Conservation (phyloP, 495 filamentous ascomycete genomes). For the Choiromyces venosus region DNA sequence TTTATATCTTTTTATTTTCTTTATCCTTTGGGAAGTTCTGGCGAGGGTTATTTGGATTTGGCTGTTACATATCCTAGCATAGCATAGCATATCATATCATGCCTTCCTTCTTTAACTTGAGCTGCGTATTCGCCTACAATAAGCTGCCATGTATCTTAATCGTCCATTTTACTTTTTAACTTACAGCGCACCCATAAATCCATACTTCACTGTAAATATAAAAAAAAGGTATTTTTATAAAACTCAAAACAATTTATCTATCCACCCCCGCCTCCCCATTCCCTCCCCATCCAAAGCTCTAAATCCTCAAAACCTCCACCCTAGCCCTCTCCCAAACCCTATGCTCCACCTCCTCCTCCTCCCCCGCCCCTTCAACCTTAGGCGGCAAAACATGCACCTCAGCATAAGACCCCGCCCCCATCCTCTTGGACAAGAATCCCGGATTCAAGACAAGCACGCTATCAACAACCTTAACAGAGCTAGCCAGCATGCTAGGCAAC, state of each 20-base stretch:
- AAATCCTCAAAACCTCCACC: constrained; percentile 39
- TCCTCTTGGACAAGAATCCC: constrained; percentile 20
- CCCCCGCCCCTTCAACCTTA: neutral
- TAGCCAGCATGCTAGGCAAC: constrained; percentile 71
- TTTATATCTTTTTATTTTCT: neutral
- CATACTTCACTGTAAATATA: neutral
- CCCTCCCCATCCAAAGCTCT: neutral
- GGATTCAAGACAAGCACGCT: constrained; percentile 47
- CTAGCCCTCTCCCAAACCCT: constrained; percentile 39
- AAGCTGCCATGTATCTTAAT: neutral
- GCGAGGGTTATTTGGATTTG: neutral
- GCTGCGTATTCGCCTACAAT: no score
- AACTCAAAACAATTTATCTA: neutral
- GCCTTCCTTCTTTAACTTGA: neutral
- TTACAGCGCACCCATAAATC: neutral
- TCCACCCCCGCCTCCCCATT: neutral
- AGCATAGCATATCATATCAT: no score
- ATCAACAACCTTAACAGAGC: constrained; percentile 58
- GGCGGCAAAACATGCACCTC: constrained; percentile 17
- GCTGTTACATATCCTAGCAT: neutral
- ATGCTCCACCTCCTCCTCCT: constrained; percentile 12
- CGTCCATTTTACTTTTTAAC: no score
- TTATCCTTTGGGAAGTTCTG: neutral
- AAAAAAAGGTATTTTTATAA: neutral
- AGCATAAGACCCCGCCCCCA: constrained; percentile 23